phyloP scores from a whole-genome alignment of 1,284 basidiomycete species.

The Papiliotrema laurentii region DNA sequence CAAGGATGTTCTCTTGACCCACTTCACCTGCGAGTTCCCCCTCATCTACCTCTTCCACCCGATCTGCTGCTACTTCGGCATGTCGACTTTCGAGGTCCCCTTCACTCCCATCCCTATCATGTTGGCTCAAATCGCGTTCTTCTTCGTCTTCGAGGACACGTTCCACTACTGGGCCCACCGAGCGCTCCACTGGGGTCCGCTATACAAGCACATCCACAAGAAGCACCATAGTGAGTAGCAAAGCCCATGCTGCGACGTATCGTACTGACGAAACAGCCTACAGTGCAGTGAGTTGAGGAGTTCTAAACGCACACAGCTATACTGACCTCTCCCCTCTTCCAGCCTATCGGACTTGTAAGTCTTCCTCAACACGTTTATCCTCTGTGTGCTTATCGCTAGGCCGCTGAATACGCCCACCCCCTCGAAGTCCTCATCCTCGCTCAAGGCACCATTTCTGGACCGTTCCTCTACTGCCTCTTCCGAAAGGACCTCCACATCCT shows the following conservation, averaged over 20 bases:
- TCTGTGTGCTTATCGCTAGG: too few species aligned
- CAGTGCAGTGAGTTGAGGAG: not conserved
- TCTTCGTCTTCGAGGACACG: conserved; percentile 95
- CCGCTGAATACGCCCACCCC: conserved; percentile 96
- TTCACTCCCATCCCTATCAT: conserved; percentile 71
- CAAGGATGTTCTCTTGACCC: conserved; percentile 87
- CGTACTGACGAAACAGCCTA: not conserved
- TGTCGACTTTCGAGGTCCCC: conserved; percentile 83
- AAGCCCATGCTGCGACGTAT: not conserved
- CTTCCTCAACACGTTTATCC: too few species aligned
- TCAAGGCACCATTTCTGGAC: conserved; percentile 80
- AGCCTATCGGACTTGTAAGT: conserved; percentile 9
- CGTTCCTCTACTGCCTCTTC: conserved; percentile 70
- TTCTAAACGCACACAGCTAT: not conserved
- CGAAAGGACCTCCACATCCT: conserved; percentile 60
- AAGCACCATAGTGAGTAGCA: conserved; percentile 66
- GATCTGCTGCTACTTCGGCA: conserved; percentile 80
- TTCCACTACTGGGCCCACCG: conserved; percentile 82
- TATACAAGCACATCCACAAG: conserved; percentile 99
- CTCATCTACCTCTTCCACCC: conserved; percentile 98
- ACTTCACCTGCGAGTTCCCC: conserved; percentile 94
- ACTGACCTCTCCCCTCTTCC: not conserved
- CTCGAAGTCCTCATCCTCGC: conserved; percentile 86
- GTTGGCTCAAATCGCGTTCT: conserved; percentile 75
- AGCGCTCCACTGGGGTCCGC: conserved; percentile 77